Base-by-base conservation (phyloP, 768 basidiomycete genomes). In the Tulasnella sp. region DNA sequence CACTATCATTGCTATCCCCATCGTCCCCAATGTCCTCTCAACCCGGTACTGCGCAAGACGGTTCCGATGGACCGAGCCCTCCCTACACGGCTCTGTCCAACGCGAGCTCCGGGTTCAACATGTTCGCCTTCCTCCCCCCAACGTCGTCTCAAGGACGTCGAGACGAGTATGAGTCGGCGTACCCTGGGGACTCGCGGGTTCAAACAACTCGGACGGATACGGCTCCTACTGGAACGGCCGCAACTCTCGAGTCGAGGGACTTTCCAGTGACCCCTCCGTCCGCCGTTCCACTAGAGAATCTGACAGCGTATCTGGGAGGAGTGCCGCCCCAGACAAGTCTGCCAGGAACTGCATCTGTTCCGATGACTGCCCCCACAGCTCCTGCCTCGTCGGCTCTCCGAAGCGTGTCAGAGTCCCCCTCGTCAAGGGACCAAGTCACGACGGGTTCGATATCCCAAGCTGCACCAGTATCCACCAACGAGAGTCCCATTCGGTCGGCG, bases 41-140 rank as follows among this genome's bases (percentile, higher is more conserved):
- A 28, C 34, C 31, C 0, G 64, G 31, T 37, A 31, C 28, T 3
- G 31, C 34, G 5, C 64, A 69, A 37, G 64, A 69, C 64, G 34
- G 28, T 69, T 69, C 64, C n/a, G 64, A 69, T 37, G 64, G 64
- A 18, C 64, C 64, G 16, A 69, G 64, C 34, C 64, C 64, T 37
- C 64, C 64, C 24, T 69, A 69, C 64, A 69, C 64, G 64, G 64
- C 64, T 7, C 8, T 28, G 14, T 69, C 64, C 18, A 69, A 69
- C 18, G 64, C 64, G 18, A 69, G 64, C 64, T 69, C 64, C 2
- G 64, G 64, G 16, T 69, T 69, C 12, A 69, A 69, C 34, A 69
- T 69, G 64, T 69, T 69, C 64, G 64, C 64, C 16, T 69, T 69
- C 64, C 64, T 69, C 11, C 64, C 64, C 14, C 64, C 64, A 31